Evolutionary conservation across 768 basidiomycete species (phyloP), one percentile per base, ranked within the genome.

Genomic region (Phylloporus sp.): DNA sequence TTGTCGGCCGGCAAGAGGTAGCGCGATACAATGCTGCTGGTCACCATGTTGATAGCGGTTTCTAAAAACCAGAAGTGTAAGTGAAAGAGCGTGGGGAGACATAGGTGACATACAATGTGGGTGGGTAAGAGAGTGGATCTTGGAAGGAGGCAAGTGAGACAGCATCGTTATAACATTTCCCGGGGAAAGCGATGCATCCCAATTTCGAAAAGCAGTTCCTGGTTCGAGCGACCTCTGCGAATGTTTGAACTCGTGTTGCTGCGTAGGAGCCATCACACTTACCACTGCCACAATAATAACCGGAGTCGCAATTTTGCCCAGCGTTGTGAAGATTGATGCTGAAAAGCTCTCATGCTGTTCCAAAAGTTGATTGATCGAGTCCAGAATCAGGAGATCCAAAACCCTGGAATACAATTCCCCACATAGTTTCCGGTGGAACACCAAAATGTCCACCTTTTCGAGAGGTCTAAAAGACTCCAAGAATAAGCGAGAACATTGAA

Each of bases 1-100:
- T 39, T 39, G 20, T 47, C 47, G 6, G 47, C 28, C 20, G 47
- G 47, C 27, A 47, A 28, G 23, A 47, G 47, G 22, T 47, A 47
- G 5, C n/a, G 26, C 27, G 34, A 39, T 34, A 9, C 45, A n/a
- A 16, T n/a, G 22, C 15, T 22, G 22, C 12, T 20, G 20, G 24
- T 22, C 11, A 12, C 28, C 43, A 45, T 45, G 28, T 45, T 31
- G 43, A 45, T 22, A 29, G 39, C 4, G n/a, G 29, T 31, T 22
- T 7, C 15, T 31, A 5, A 15, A 22, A 20, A 20, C 18, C 23
- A n/a, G n/a, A 43, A 20, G 28, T 6, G 20, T 45, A 45, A 31
- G 43, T 22, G 20, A 29, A 9, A 13, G 28, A 7, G 20, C 8
- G 29, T 6, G 20, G 2, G 11, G 5, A 45, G 5, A 23, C 20